Percentiles rank a stretch among this genome's conserved stretches.
These are phyloP conservation scores for Stereocaulon alpinum DNA, from an alignment of 495 filamentous ascomycete species.

Conservation along the genomic window DNA sequence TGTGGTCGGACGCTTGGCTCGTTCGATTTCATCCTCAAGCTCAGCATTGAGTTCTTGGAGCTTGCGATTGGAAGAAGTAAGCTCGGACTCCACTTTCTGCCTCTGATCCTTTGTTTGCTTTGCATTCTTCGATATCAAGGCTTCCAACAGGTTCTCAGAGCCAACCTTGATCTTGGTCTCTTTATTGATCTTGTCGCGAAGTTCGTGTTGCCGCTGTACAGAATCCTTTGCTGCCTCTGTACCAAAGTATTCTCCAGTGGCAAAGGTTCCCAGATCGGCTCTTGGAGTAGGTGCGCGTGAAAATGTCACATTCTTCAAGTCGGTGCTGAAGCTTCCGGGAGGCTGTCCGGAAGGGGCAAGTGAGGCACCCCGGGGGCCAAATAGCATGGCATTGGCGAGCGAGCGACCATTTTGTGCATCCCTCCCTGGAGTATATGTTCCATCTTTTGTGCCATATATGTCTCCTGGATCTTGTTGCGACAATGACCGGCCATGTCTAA, in stretches of 20 bases:
- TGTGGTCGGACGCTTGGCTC: constrained; percentile 54
- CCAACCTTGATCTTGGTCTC: constrained; percentile 96
- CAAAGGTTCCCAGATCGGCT: constrained; percentile 43
- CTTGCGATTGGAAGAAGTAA: constrained; percentile 82
- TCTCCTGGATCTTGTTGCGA: constrained; percentile 35
- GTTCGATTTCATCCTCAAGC: constrained; percentile 62
- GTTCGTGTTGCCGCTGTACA: constrained; percentile 62
- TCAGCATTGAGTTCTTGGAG: constrained; percentile 72
- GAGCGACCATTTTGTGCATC: constrained; percentile 39
- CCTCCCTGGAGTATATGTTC: constrained; percentile 31
- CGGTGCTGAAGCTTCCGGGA: constrained; percentile 88
- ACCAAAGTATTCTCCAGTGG: constrained; percentile 49
- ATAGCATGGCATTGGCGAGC: constrained; percentile 49
- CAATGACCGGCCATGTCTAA: constrained; percentile 45
- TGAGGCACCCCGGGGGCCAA: constrained; percentile 52
- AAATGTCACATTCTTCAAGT: constrained; percentile 64
- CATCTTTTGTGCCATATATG: constrained; percentile 39
- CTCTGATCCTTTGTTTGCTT: constrained; percentile 93
- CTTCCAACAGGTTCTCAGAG: constrained; percentile 94
- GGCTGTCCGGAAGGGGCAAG: constrained; percentile 54
- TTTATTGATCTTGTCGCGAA: constrained; percentile 76
- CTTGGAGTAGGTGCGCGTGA: constrained; percentile 60
- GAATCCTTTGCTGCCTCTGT: constrained; percentile 46
- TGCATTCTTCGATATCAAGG: constrained; percentile 83
- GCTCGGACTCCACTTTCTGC: constrained; percentile 74